Evolutionary conservation across 352 stramenopile species (phyloP).

Genomic region (Phytophthora parvispora): DNA sequence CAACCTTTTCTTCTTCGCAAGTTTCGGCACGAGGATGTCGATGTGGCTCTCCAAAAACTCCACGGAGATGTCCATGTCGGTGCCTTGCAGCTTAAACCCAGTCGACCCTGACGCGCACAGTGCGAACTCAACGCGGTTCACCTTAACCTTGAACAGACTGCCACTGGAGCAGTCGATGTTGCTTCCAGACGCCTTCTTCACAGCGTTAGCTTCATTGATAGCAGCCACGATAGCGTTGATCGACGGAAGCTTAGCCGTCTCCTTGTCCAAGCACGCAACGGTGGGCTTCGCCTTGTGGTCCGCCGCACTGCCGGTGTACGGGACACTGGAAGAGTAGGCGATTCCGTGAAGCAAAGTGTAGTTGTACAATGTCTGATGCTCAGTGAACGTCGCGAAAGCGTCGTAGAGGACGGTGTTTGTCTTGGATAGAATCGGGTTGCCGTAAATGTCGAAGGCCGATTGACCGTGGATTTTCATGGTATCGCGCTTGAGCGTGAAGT

Average conservation of each 20-base stretch:
- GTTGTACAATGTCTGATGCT: constrained; percentile 21
- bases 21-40: constrained; percentile 12
- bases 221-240: constrained; percentile 18
- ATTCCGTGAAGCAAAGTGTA: constrained; percentile 34
- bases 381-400: constrained; percentile 25
- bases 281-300: background rate
- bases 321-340: constrained; percentile 21
- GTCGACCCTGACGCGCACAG: constrained; percentile 7
- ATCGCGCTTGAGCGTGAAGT: constrained; percentile 38
- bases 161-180: background rate
- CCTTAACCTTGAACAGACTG: constrained; percentile 10
- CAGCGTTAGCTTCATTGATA: constrained; percentile 2
- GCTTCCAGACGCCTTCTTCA: background rate
- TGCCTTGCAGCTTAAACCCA: constrained; percentile 15
- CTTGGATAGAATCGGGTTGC: constrained; percentile 25
- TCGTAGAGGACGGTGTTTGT: constrained; percentile 31
- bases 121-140: constrained; percentile 12
- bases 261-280: constrained; percentile 20
- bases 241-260: constrained; percentile 9
- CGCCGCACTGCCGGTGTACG: constrained; percentile 7
- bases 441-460: constrained; percentile 35
- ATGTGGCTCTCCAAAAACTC: constrained; percentile 17
- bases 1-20: background rate
- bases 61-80: constrained; percentile 22
- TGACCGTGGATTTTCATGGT: constrained; percentile 37